A percentile compares a stretch with the other conserved stretches of the same genome.
These are phyloP conservation scores for Citrus reticulata DNA, from an alignment of 345 rosid genomes.

Conservation along the genomic window DNA sequence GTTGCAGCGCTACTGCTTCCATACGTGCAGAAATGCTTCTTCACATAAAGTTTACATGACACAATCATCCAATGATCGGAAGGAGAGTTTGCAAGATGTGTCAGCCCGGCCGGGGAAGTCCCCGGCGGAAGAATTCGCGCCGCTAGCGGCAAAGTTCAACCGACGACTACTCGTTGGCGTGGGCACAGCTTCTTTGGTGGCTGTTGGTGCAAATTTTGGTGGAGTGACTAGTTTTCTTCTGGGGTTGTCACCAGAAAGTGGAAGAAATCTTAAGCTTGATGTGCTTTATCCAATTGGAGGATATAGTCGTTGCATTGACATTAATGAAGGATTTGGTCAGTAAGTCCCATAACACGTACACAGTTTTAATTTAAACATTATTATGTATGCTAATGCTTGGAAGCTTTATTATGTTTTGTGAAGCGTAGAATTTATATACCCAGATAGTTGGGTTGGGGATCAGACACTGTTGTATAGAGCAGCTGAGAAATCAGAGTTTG, in stretches of 20 bases:
- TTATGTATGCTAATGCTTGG: neutral
- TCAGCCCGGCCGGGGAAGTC: conserved; percentile 9
- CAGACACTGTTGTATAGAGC: conserved; percentile 75
- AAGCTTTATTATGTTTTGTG: neutral
- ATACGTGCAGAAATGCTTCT: conserved; percentile 4
- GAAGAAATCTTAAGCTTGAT: conserved; percentile 68
- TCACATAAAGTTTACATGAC: conserved; percentile 25
- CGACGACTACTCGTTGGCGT: conserved; percentile 63
- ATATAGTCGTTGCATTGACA: conserved; percentile 67
- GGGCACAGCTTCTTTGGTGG: conserved; percentile 73
- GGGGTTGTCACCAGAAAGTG: conserved; percentile 60
- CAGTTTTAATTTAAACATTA: too few species aligned
- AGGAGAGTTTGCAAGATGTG: conserved; percentile 23
- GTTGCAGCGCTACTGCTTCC: conserved; percentile 11
- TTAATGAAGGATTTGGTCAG: conserved; percentile 84
- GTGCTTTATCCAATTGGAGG: conserved; percentile 76
- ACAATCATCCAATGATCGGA: conserved; percentile 39
- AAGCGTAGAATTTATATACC: conserved; percentile 68
- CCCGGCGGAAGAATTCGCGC: conserved; percentile 63
- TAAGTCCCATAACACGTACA: conserved; percentile 14
- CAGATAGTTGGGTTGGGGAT: conserved; percentile 79
- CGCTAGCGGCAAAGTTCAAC: conserved; percentile 54
- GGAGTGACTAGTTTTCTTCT: conserved; percentile 78
- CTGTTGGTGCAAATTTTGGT: conserved; percentile 79
- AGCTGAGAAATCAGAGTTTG: conserved; percentile 52